Percentiles rank a stretch among this genome's conserved stretches.
Evolutionary conservation across 164 flowering plant species (phyloP).

Genomic region (Buxus sempervirens): DNA sequence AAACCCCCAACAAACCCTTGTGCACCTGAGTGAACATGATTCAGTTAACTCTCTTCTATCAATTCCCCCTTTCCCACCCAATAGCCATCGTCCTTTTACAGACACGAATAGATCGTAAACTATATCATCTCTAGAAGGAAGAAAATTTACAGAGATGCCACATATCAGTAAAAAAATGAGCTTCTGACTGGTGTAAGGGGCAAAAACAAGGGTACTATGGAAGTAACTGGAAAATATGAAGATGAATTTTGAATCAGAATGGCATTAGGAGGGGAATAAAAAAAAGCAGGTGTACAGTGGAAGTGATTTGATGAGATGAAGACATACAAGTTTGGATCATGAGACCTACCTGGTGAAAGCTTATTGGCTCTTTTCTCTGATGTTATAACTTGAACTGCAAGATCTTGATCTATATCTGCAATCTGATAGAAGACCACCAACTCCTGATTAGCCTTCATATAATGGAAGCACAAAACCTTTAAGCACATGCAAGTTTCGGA

Average conservation of each 20-base stretch:
- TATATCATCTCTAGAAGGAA: too few relatives aligned
- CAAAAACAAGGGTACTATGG: not conserved
- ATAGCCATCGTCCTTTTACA: too few relatives aligned
- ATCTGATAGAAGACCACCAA: constrained; percentile 41
- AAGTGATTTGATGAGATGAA: constrained; percentile 1
- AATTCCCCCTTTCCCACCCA: too few relatives aligned
- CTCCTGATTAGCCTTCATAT: constrained; percentile 15
- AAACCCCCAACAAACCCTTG: too few relatives aligned
- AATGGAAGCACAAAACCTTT: constrained; percentile 8
- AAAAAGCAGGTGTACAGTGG: not conserved
- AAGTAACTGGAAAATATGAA: constrained; percentile 1
- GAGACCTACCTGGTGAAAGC: constrained; percentile 71
- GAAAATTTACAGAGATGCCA: too few relatives aligned
- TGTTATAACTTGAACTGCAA: constrained; percentile 76
- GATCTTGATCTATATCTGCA: constrained; percentile 68
- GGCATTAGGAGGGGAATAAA: not conserved
- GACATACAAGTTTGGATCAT: not conserved
- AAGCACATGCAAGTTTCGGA: not conserved
- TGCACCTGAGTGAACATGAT: too few relatives aligned
- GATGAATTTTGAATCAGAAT: not conserved
- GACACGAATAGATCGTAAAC: too few relatives aligned
- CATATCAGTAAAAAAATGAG: too few relatives aligned
- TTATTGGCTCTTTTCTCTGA: constrained; percentile 62
- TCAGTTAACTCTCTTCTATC: too few relatives aligned
- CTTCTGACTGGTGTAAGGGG: too few relatives aligned